Evolutionary conservation across 495 filamentous ascomycete species (phyloP).

Genomic region (Aspergillus diversus): DNA sequence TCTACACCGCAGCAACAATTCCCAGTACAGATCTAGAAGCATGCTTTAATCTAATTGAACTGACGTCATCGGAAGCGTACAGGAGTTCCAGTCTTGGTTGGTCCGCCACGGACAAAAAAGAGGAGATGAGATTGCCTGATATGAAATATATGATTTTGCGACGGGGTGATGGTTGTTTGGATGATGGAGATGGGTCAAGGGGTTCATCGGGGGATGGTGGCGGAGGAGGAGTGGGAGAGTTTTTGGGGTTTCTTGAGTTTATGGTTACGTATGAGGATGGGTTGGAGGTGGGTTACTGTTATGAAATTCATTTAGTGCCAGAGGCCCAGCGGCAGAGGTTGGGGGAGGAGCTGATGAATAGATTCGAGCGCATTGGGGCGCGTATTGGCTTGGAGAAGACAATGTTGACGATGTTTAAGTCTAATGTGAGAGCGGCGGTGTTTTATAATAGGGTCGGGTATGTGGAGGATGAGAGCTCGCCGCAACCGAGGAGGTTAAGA

Average conservation of each 20-base stretch:
- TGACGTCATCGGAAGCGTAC: constrained; percentile 71
- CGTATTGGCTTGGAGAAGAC: constrained; percentile 62
- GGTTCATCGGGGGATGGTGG: neutral
- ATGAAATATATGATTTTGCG: constrained; percentile 69
- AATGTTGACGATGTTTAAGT: constrained; percentile 83
- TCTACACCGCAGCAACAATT: constrained; percentile 54
- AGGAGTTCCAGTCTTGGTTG: constrained; percentile 65
- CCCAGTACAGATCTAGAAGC: constrained; percentile 56
- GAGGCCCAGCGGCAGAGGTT: constrained; percentile 52
- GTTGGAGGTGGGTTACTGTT: constrained; percentile 77
- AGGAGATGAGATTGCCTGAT: constrained; percentile 76
- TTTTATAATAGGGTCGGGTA: constrained; percentile 78
- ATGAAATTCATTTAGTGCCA: constrained; percentile 78
- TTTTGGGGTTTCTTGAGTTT: constrained; percentile 75
- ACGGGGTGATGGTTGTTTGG: constrained; percentile 12
- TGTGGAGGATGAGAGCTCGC: constrained; percentile 66
- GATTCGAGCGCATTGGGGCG: constrained; percentile 47
- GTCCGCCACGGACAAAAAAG: constrained; percentile 67
- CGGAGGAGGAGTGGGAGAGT: neutral
- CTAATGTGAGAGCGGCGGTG: constrained; percentile 59
- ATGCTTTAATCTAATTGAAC: constrained; percentile 72
- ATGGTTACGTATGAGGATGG: constrained; percentile 83
- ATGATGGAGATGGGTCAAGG: neutral
- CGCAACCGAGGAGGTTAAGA: constrained; percentile 61
- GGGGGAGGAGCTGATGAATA: constrained; percentile 43